Base-by-base conservation (phyloP, 1,139 yeast genomes). In the Magnusiomyces ingens region DNA sequence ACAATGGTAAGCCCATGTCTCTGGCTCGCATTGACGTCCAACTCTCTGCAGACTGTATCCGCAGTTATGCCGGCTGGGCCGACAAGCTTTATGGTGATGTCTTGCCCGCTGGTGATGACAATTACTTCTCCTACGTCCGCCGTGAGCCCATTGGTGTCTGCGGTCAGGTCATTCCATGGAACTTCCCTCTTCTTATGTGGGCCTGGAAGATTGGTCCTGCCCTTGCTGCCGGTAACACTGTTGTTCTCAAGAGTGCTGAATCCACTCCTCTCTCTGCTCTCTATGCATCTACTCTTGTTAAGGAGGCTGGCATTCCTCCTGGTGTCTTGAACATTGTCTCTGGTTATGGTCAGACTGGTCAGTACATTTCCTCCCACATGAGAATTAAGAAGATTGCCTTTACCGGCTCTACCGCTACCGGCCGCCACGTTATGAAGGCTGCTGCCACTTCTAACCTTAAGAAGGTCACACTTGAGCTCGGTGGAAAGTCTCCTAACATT, bases 201-300 rank as follows among this genome's bases (percentile, higher is more conserved):
- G 72, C 90, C 17, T 86, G 95, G 95, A 86, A 86, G 73, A 74
- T 87, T 58, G 93, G 86, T 56, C 95, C 95, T 52, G 93, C 91
- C 54, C 72, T 87, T 62, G 88, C 89, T 56, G 75, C 89, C 56
- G 94, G 94, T 73, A 85, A 85, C 76, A 80, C 91, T 56, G 77
- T 85, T 62, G 88, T 87, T 54, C 72, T 87, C 70, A 86, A 86
- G 75, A 76, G 91, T 51, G 91, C 95, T 49, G 93, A 86, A 73
- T 79, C 87, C 56, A 86, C 95, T 52, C 95, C 95, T 59, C 78
- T 86, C 61, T 80, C 90, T 55, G 94, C 91, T 29, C 76, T 86
- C 61, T 81, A 73, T 65, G 79, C 81, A 52, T 80, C 84, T 61
- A 72, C 75, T 55, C 76, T 84, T 59, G 73, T 78, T 62, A 76